Evolutionary conservation across 2,329 filamentous ascomycete genomes (phyloP).

Genomic region (Clathrospora elynae): DNA sequence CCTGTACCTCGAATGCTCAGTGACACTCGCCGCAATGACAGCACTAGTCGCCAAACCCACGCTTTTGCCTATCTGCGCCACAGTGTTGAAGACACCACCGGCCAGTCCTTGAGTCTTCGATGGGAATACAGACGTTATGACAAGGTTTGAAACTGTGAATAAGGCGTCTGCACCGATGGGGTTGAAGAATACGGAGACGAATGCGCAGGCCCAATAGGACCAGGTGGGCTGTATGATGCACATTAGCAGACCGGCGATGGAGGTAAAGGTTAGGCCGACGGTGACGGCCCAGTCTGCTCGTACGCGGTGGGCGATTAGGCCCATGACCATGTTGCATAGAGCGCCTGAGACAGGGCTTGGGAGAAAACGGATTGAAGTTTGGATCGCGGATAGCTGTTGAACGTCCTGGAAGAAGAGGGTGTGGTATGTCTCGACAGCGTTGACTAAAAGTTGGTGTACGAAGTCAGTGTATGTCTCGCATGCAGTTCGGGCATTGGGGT

Average conservation of each 20-base stretch:
- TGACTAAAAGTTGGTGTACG: too few species aligned
- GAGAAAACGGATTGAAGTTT: conserved; percentile 52
- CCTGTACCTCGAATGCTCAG: conserved; percentile 21
- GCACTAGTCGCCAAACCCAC: conserved; percentile 49
- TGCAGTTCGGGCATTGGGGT: too few species aligned
- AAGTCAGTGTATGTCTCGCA: too few species aligned
- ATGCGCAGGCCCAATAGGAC: conserved; percentile 56
- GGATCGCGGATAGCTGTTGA: conserved; percentile 41
- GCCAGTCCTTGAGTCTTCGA: conserved; percentile 51
- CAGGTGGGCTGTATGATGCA: conserved; percentile 52
- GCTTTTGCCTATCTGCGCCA: conserved; percentile 51
- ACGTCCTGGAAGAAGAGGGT: conserved; percentile 54
- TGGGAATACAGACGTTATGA: conserved; percentile 52
- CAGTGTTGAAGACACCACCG: conserved; percentile 54
- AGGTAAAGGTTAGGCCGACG: conserved; percentile 31
- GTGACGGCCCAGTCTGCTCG: conserved; percentile 52
- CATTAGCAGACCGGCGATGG: conserved; percentile 53
- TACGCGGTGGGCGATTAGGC: conserved; percentile 53
- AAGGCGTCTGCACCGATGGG: conserved; percentile 53
- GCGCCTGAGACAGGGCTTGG: conserved; percentile 50
- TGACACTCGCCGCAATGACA: conserved; percentile 46
- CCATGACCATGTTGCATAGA: conserved; percentile 53
- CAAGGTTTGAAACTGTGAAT: conserved; percentile 52
- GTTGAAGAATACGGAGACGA: conserved; percentile 52
- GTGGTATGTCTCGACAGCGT: conserved; percentile 47